Percentiles rank a stretch among this genome's conserved stretches.
Conservation (phyloP, 108 stramenopile genomes). For the Nitzschia putrida region DNA sequence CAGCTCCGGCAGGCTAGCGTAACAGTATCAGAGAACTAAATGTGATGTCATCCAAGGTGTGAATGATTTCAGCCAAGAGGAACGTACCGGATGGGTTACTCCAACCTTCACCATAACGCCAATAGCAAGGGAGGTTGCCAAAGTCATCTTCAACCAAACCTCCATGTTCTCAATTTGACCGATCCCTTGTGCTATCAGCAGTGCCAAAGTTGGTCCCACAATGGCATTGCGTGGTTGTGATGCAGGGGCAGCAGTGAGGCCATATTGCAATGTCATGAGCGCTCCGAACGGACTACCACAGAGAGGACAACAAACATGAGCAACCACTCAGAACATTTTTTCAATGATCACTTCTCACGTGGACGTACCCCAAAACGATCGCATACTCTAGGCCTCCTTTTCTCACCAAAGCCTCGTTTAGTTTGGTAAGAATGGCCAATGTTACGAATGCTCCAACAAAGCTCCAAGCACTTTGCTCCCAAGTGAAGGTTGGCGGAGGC, state of each 20-base stretch:
- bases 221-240: slow-evolving; percentile 57
- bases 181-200: slow-evolving; percentile 22
- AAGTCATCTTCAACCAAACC: slow-evolving; percentile 32
- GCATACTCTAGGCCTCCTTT: not conserved
- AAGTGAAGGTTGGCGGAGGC: too few relatives aligned
- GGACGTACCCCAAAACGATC: slow-evolving; percentile 1
- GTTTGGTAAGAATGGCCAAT: slow-evolving; percentile 1
- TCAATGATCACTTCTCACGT: too few relatives aligned
- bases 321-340: too few relatives aligned
- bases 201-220: slow-evolving; percentile 41
- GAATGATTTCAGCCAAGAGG: too few relatives aligned
- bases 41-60: too few relatives aligned
- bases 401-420: not conserved
- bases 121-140: slow-evolving; percentile 44
- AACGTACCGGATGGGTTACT: slow-evolving; percentile 40
- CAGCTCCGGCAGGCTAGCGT: slow-evolving; percentile 41
- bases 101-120: slow-evolving; percentile 50
- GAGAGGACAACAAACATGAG: too few relatives aligned
- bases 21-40: too few relatives aligned
- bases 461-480: too few relatives aligned
- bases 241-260: slow-evolving; percentile 62
- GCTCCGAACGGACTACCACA: slow-evolving; percentile 45
- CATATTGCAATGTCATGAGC: slow-evolving; percentile 55
- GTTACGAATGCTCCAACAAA: too few relatives aligned
- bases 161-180: slow-evolving; percentile 20